Evolutionary conservation across 208 protist species (phyloP).

Genomic region (Naegleria gruberi): DNA sequence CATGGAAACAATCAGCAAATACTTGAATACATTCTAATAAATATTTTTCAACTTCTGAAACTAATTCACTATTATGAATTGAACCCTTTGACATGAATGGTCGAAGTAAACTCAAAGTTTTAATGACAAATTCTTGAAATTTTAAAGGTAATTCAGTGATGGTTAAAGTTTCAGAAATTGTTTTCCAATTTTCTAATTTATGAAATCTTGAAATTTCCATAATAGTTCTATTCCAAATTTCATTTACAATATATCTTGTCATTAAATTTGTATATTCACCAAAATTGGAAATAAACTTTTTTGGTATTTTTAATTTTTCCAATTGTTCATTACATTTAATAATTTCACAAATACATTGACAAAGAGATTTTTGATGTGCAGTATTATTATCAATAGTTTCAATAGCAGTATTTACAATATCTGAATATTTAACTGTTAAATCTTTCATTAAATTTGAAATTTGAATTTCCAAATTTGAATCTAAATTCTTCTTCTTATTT

Average conservation of each 20-base stretch:
- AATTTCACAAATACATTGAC: background rate
- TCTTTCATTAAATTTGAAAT: background rate
- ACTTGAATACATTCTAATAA: background rate
- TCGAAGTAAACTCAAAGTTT: background rate
- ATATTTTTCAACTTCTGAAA: background rate
- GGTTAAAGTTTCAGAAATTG: background rate
- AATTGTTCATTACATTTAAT: background rate
- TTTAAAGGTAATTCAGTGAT: background rate
- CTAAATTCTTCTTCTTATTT: background rate
- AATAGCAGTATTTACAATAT: background rate
- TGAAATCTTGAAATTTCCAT: background rate
- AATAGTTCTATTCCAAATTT: background rate
- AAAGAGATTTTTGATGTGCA: background rate
- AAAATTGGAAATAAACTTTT: background rate
- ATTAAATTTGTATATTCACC: background rate
- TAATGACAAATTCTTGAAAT: background rate
- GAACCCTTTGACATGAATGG: background rate
- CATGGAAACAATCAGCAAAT: constrained; percentile 1
- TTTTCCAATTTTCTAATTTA: background rate
- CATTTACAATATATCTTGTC: background rate
- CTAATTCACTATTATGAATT: background rate
- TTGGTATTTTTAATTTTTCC: background rate
- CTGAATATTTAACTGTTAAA: background rate
- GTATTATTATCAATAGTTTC: background rate
- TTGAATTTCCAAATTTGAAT: background rate